Evolutionary conservation across 2,329 filamentous ascomycete species (phyloP), one percentile per base, ranked within the genome.

Genomic region (Sporothrix dimorphospora): DNA sequence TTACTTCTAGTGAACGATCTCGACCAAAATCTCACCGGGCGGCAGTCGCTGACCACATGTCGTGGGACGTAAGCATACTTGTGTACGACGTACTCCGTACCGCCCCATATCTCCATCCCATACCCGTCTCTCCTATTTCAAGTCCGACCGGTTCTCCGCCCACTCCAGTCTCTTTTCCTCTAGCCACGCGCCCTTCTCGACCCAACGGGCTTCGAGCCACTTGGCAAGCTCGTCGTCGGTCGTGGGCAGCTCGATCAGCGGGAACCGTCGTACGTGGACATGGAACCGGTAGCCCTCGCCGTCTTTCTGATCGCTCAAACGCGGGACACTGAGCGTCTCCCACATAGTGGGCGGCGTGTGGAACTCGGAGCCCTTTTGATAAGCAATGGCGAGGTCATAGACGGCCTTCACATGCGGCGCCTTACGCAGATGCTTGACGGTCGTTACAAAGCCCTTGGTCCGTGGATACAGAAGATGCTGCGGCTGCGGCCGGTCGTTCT

Each of bases 391-490:
- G 67, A 88, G 79, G 76, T 89, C 85, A 78, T 88, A 88, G 24
- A 88, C 83, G 9, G 86, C 85, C 75, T 83, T 85, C 63, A 88
- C 80, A 63, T 88, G 85, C 19, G 83, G 80, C 19, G 85, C 81
- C 72, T 82, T 81, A 61, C 85, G 80, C 69, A 90, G 80, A 72
- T 88, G 84, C 77, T 87, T 85, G 12, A 90, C 86, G 1, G 85
- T 88, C 38, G 87, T 84, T 65, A 89, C 82, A 78, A 91, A 90
- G 68, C 88, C 88, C 77, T 87, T 89, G 24, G 85, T 88, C 42
- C 87, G 84, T 27, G 88, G 88, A 75, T 89, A 89, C 21, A 90
- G 82, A 14, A 89, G 82, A 78, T 91, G 86, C 78, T 83, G 82
- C 7, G 87, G 87, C 74, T 88, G 82, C 1, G 84, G 83, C 63